phyloP scores from a whole-genome alignment of 2,329 filamentous ascomycete genomes.

The Ophiostoma tasmaniense region DNA sequence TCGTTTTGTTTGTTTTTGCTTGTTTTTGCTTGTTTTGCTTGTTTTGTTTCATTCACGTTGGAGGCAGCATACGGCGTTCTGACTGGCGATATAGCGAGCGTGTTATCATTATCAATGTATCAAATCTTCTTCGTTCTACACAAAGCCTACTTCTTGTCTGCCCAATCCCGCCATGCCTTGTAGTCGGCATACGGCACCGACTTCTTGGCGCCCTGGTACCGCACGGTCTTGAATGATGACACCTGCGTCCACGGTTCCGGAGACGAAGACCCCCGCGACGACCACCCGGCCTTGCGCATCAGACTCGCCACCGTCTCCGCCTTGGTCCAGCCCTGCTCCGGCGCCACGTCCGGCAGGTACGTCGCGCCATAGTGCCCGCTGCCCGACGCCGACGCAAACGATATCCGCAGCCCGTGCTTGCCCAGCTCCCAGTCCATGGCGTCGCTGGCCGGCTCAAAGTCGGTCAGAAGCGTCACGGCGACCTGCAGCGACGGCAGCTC shows the following conservation, averaged over 20 bases:
- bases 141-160: conserved; percentile 1
- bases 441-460: conserved; percentile 64
- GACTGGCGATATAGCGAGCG: not conserved
- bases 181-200: conserved; percentile 64
- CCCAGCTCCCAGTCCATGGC: conserved; percentile 81
- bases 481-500: conserved; percentile 54
- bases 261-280: conserved; percentile 60
- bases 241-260: conserved; percentile 30
- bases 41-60: not conserved
- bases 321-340: conserved; percentile 90
- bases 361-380: conserved; percentile 62
- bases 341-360: conserved; percentile 84
- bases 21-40: not conserved
- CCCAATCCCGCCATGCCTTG: conserved; percentile 72
- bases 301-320: conserved; percentile 84
- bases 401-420: conserved; percentile 77
- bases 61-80: not conserved
- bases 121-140: not conserved
- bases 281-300: conserved; percentile 92
- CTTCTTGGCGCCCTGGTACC: conserved; percentile 80
- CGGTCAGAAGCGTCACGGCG: conserved; percentile 71
- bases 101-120: not conserved
- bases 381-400: conserved; percentile 60
- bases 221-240: conserved; percentile 69
- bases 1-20: not conserved